Evolutionary conservation across 306 rosid species (phyloP).

Genomic region (Quercus wislizeni): DNA sequence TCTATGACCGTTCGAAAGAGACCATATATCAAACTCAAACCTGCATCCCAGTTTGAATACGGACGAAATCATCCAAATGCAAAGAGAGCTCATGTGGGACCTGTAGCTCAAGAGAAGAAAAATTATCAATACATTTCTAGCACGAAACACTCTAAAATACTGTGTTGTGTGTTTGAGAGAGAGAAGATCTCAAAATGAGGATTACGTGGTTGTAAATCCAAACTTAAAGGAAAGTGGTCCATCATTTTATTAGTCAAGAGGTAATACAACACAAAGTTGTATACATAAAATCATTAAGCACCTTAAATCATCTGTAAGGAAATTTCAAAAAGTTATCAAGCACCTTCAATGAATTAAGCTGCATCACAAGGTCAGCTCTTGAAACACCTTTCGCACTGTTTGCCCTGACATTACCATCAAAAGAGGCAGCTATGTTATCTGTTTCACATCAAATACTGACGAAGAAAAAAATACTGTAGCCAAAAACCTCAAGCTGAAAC

Average conservation of each 20-base stretch:
- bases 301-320: background rate
- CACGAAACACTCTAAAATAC: constrained; percentile 1
- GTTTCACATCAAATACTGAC: background rate
- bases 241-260: constrained; percentile 7
- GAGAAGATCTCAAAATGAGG: background rate
- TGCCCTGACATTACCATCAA: constrained; percentile 57
- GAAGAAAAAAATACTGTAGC: constrained; percentile 12
- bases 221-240: background rate
- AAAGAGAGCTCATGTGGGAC: constrained; percentile 62
- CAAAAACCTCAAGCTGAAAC: constrained; percentile 76
- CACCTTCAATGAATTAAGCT: constrained; percentile 69
- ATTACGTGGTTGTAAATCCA: constrained; percentile 10
- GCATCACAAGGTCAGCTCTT: constrained; percentile 62
- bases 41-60: constrained; percentile 82
- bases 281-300: background rate
- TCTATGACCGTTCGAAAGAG: background rate
- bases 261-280: constrained; percentile 9
- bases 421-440: background rate
- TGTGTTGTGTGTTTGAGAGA: background rate
- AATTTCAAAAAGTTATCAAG: constrained; percentile 8
- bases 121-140: constrained; percentile 1
- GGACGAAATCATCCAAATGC: constrained; percentile 76
- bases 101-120: constrained; percentile 43
- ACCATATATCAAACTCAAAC: constrained; percentile 31
- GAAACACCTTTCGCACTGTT: constrained; percentile 60